phyloP scores from a whole-genome alignment of 176 grass and related monocot genomes.

The Lolium multiflorum region DNA sequence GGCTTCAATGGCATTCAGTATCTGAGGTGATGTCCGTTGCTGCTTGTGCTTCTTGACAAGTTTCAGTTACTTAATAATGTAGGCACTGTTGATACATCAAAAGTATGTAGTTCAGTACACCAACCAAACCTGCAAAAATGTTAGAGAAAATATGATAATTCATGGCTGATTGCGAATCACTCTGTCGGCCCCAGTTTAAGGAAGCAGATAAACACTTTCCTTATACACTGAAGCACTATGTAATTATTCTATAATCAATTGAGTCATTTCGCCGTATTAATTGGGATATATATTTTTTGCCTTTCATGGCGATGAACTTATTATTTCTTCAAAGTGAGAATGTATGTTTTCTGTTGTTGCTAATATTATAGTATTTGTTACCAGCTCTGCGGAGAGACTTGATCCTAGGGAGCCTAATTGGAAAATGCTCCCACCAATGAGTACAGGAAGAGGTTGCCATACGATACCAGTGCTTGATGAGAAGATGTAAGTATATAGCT shows the following conservation, averaged over 20 bases:
- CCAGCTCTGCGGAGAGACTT: constrained; percentile 84
- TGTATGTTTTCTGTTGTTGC: background rate
- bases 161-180: constrained; percentile 15
- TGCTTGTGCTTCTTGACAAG: constrained; percentile 33
- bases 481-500: constrained; percentile 65
- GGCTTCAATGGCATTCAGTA: constrained; percentile 74
- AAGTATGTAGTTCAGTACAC: background rate
- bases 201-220: background rate
- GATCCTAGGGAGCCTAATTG: constrained; percentile 81
- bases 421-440: constrained; percentile 75
- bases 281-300: constrained; percentile 6
- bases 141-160: background rate
- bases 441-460: constrained; percentile 72
- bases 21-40: constrained; percentile 54
- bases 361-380: constrained; percentile 32
- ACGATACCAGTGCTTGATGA: constrained; percentile 59
- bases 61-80: constrained; percentile 28
- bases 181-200: background rate
- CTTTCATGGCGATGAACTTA: background rate
- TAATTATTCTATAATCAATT: constrained; percentile 20
- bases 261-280: background rate
- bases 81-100: background rate
- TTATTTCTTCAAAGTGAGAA: background rate
- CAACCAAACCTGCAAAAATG: background rate
- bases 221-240: background rate